phyloP scores from a whole-genome alignment of 2,329 filamentous ascomycete species.

The Bipolaris cookei region DNA sequence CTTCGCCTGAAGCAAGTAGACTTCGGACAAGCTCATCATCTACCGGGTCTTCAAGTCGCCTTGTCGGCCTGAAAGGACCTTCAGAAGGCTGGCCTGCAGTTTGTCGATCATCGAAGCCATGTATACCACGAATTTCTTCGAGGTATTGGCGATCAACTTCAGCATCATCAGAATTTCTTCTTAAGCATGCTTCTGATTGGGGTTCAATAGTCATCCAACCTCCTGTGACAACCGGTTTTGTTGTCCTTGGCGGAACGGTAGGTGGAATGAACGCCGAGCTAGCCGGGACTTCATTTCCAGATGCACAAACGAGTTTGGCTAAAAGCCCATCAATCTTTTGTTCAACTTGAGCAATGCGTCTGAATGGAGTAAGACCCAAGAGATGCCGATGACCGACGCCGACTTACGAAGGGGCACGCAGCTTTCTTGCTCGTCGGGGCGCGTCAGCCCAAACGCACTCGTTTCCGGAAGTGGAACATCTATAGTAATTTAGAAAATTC shows the following conservation, averaged over 20 bases:
- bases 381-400: neutral
- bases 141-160: conserved; percentile 34
- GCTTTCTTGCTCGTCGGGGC: conserved; percentile 34
- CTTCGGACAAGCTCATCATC: conserved; percentile 27
- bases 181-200: conserved; percentile 10
- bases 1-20: conserved; percentile 32
- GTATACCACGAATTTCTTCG: conserved; percentile 35
- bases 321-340: conserved; percentile 47
- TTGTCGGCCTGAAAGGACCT: conserved; percentile 23
- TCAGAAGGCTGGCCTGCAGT: conserved; percentile 19
- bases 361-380: conserved; percentile 10
- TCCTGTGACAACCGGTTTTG: conserved; percentile 23
- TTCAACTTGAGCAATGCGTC: conserved; percentile 47
- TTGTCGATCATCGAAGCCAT: conserved; percentile 30
- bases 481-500: conserved; percentile 15
- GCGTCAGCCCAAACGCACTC: conserved; percentile 45
- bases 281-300: neutral
- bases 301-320: conserved; percentile 35
- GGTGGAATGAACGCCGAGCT: neutral
- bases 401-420: conserved; percentile 44
- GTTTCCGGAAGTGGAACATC: conserved; percentile 34
- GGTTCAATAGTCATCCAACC: conserved; percentile 33
- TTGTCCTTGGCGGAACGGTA: neutral
- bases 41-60: conserved; percentile 30
- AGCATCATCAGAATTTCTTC: conserved; percentile 12